Percentiles rank a stretch among this genome's conserved stretches.
These are phyloP conservation scores for Thelephora terrestris DNA, from an alignment of 1,284 basidiomycete species.

Conservation along the genomic window DNA sequence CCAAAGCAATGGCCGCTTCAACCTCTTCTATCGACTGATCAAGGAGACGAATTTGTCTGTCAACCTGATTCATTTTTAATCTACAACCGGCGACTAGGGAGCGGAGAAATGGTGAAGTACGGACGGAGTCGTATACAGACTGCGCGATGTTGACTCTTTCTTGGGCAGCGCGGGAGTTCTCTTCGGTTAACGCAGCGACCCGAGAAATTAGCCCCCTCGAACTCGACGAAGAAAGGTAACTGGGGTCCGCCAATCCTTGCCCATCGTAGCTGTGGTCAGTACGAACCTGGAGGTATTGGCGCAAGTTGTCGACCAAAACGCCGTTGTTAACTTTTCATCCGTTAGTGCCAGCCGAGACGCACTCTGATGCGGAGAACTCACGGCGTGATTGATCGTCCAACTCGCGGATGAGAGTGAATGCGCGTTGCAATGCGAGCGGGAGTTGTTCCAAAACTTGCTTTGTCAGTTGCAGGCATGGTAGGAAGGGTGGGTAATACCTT, in stretches of 20 bases:
- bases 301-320: neutral
- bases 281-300: neutral
- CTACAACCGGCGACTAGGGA: conserved; percentile 4
- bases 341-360: neutral
- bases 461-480: conserved; percentile 1
- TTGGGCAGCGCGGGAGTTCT: conserved; percentile 49
- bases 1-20: conserved; percentile 47
- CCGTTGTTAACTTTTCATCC: neutral
- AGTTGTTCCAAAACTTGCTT: conserved; percentile 72
- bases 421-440: conserved; percentile 75
- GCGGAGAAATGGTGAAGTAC: conserved; percentile 13
- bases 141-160: conserved; percentile 69
- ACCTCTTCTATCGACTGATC: conserved; percentile 69
- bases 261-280: conserved; percentile 14
- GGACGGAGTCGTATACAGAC: conserved; percentile 56
- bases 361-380: conserved; percentile 22
- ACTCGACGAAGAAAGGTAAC: conserved; percentile 13
- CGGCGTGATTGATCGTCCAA: conserved; percentile 67
- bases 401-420: conserved; percentile 72
- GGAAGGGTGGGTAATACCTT: conserved; percentile 31
- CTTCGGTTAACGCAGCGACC: conserved; percentile 50
- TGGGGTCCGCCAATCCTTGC: neutral
- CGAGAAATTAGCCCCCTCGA: conserved; percentile 43
- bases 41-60: conserved; percentile 61
- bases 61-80: conserved; percentile 31